These are phyloP conservation scores for Coemansia sp. DNA, from an alignment of 192 early-diverging fungal genomes.

Conservation along the genomic window DNA sequence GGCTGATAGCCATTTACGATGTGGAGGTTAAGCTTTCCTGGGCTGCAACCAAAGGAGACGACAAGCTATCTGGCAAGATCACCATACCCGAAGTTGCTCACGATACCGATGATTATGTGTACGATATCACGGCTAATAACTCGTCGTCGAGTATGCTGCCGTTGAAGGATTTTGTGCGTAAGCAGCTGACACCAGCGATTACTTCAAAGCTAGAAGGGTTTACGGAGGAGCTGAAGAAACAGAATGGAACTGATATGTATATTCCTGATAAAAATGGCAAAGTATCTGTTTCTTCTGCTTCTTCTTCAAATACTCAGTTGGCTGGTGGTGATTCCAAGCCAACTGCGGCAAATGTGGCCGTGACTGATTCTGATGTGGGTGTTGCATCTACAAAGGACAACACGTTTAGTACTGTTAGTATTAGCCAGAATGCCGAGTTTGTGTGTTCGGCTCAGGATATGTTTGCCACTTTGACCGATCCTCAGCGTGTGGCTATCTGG, in stretches of 20 bases:
- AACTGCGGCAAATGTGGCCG: not conserved
- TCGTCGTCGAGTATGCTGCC: slow-evolving; percentile 20
- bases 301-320: slow-evolving; percentile 9
- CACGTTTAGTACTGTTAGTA: slow-evolving; percentile 61
- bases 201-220: slow-evolving; percentile 64
- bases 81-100: slow-evolving; percentile 88
- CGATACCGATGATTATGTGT: slow-evolving; percentile 80
- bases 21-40: slow-evolving; percentile 76
- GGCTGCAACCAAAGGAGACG: slow-evolving; percentile 53
- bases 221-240: slow-evolving; percentile 69
- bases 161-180: slow-evolving; percentile 71
- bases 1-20: slow-evolving; percentile 93
- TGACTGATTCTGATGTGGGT: slow-evolving; percentile 1
- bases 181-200: slow-evolving; percentile 63
- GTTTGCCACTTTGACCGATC: slow-evolving; percentile 79
- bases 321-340: slow-evolving; percentile 29
- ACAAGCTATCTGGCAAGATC: slow-evolving; percentile 67
- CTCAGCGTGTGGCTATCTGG: slow-evolving; percentile 73
- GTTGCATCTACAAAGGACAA: slow-evolving; percentile 24
- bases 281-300: slow-evolving; percentile 11
- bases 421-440: slow-evolving; percentile 79
- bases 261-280: slow-evolving; percentile 58
- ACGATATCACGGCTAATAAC: slow-evolving; percentile 64
- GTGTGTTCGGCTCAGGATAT: slow-evolving; percentile 77
- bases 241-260: slow-evolving; percentile 80